Conservation (phyloP, 1,139 yeast species). For the Candida gigantensis region DNA sequence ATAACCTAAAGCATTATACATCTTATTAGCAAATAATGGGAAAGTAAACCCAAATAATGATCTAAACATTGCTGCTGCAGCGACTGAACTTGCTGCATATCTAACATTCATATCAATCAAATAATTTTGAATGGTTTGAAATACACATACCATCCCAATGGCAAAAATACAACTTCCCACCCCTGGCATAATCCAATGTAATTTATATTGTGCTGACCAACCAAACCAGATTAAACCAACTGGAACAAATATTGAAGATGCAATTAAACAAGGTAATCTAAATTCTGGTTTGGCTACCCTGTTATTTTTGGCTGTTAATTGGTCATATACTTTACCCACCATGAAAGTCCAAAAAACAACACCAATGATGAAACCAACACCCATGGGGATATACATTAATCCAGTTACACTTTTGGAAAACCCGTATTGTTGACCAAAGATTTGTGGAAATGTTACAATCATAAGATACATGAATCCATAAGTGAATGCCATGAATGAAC, state of each 20-base stretch:
- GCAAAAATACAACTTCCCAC: slow-evolving; percentile 47
- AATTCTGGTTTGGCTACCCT: slow-evolving; percentile 46
- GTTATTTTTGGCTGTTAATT: slow-evolving; percentile 29
- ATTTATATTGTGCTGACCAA: slow-evolving; percentile 43
- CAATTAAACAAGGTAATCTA: slow-evolving; percentile 43
- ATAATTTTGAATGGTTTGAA: slow-evolving; percentile 45
- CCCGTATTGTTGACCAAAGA: slow-evolving; percentile 36
- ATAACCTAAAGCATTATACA: slow-evolving; percentile 41
- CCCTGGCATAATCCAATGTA: slow-evolving; percentile 51
- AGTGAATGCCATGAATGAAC: slow-evolving; percentile 48
- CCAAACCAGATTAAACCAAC: slow-evolving; percentile 49
- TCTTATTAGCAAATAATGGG: slow-evolving; percentile 43
- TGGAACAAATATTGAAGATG: slow-evolving; percentile 39
- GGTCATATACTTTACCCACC: slow-evolving; percentile 33
- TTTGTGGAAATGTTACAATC: slow-evolving; percentile 46
- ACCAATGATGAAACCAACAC: slow-evolving; percentile 44
- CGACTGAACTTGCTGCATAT: slow-evolving; percentile 47
- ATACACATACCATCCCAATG: slow-evolving; percentile 46
- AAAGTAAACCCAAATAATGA: slow-evolving; percentile 45
- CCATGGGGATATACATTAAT: slow-evolving; percentile 49
- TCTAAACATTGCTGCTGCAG: slow-evolving; percentile 50
- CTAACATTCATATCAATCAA: slow-evolving; percentile 48
- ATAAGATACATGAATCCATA: slow-evolving; percentile 50
- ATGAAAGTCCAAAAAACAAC: slow-evolving; percentile 40
- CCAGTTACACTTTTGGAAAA: slow-evolving; percentile 37